Evolutionary conservation across 2,329 filamentous ascomycete species (phyloP), one percentile per base, ranked within the genome.

Genomic region (Annulohypoxylon truncatum): DNA sequence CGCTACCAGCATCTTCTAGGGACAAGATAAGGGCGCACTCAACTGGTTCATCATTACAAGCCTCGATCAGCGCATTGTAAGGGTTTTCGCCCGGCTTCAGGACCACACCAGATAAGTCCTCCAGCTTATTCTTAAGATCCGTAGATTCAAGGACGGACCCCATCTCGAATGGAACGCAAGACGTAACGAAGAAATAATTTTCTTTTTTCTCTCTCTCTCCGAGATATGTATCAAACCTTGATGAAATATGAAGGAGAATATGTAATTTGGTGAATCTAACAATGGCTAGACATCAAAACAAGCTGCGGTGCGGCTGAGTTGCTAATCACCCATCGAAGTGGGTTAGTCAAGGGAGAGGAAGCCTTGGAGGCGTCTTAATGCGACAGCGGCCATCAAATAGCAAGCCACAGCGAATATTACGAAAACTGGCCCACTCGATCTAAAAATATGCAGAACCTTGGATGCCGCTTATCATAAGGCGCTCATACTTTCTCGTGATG

Each of bases 21-120:
- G 29, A 42, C 22, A 12, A 48, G 46, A 68, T 26, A 29, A 48
- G 59, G 58, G 59, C 18, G 20, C 18, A 69, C 78, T 85, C 74
- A 83, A 95, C 92, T 57, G 89, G 81, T 70, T 92, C 82, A 76
- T 91, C 82, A 50, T 89, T 79, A 75, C 90, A 93, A 8, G 86
- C 85, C 42, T 85, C 78, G 63, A 97, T 91, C 64, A 96, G 80
- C 15, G 89, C 88, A 70, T 92, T 85, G 76, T 94, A 96, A 0
- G 92, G 93, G 71, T 96, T 96, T 74, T 87, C 85, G 47, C 84
- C 86, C 0, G 84, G 82, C 68, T 80, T 76, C 61, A 83, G 73
- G 18, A 78, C 74, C 51, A 86, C 78, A 12, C 85, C 85, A 0
- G 86, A 87, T 24, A 88, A 76, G 55, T 88, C 84, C 72, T 86